These are phyloP conservation scores for Diaporthe batatas DNA, from an alignment of 2,329 filamentous ascomycete species.

Conservation along the genomic window DNA sequence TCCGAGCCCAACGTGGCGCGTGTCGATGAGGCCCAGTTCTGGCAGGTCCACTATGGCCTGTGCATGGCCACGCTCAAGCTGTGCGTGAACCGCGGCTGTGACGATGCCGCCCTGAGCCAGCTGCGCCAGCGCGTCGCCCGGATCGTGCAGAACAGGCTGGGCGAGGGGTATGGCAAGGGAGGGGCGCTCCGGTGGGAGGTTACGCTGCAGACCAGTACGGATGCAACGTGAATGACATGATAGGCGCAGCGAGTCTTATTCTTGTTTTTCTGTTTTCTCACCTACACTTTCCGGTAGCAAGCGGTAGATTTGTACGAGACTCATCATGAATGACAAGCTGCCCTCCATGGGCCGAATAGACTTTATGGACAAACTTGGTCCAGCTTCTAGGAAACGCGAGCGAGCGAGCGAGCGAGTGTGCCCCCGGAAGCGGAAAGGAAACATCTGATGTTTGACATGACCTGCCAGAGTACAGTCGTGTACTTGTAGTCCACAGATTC, in stretches of 20 bases:
- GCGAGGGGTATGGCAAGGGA: conserved; percentile 87
- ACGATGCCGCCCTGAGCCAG: conserved; percentile 79
- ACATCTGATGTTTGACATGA: background rate
- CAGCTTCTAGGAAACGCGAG: background rate
- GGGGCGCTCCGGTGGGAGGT: conserved; percentile 92
- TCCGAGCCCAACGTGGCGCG: conserved; percentile 80
- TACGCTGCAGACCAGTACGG: conserved; percentile 79
- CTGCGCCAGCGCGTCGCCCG: conserved; percentile 82
- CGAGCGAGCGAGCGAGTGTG: background rate
- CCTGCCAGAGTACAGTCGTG: too few relatives aligned
- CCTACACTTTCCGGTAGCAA: background rate
- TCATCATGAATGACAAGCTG: conserved; percentile 1
- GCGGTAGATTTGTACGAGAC: conserved; percentile 9
- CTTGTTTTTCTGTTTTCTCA: background rate
- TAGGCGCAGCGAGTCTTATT: background rate
- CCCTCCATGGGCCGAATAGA: background rate
- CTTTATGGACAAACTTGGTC: background rate
- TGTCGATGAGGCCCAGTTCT: conserved; percentile 94
- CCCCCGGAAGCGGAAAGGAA: background rate
- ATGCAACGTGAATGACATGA: conserved; percentile 44
- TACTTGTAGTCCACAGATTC: background rate
- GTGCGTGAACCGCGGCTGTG: conserved; percentile 72
- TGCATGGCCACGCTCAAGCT: conserved; percentile 96
- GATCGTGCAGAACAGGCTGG: conserved; percentile 86
- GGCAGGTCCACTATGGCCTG: conserved; percentile 97